These are phyloP conservation scores for Fusarium tanahbumbuense DNA, from an alignment of 2,329 filamentous ascomycete genomes.

Conservation along the genomic window DNA sequence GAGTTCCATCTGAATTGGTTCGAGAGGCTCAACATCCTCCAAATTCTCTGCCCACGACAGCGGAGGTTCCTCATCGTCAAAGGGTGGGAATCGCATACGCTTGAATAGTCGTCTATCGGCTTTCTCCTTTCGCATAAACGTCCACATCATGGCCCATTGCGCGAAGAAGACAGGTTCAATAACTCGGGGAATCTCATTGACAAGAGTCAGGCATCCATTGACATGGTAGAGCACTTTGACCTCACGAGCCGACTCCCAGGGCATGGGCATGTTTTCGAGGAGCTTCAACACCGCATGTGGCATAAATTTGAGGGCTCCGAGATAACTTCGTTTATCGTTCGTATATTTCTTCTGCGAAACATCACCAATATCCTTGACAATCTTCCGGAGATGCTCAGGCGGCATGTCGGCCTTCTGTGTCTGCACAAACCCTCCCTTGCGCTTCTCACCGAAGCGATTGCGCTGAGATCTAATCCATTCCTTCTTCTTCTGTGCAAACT, in stretches of 20 bases:
- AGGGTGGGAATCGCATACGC: constrained; percentile 98
- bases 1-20: constrained; percentile 98
- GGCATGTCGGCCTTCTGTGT: constrained; percentile 99
- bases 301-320: constrained; percentile 99
- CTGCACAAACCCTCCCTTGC: constrained; percentile 95
- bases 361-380: constrained; percentile 98
- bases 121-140: constrained; percentile 97
- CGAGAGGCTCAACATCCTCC: constrained; percentile 95
- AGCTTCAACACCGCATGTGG: constrained; percentile 97
- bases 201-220: constrained; percentile 94
- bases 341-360: constrained; percentile 99
- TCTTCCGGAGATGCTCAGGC: constrained; percentile 97
- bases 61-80: constrained; percentile 97
- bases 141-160: constrained; percentile 99
- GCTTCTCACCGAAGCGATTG: constrained; percentile 95
- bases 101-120: constrained; percentile 96
- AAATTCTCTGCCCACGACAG: constrained; percentile 99
- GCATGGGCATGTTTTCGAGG: constrained; percentile 99
- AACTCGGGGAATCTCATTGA: constrained; percentile 95
- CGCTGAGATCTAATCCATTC: constrained; percentile 95
- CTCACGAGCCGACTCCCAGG: constrained; percentile 95
- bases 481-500: constrained; percentile 98
- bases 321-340: constrained; percentile 96
- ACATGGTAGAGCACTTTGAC: constrained; percentile 99
- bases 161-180: constrained; percentile 98